phyloP scores from a whole-genome alignment of 768 basidiomycete species.

The Termitomyces sp. region DNA sequence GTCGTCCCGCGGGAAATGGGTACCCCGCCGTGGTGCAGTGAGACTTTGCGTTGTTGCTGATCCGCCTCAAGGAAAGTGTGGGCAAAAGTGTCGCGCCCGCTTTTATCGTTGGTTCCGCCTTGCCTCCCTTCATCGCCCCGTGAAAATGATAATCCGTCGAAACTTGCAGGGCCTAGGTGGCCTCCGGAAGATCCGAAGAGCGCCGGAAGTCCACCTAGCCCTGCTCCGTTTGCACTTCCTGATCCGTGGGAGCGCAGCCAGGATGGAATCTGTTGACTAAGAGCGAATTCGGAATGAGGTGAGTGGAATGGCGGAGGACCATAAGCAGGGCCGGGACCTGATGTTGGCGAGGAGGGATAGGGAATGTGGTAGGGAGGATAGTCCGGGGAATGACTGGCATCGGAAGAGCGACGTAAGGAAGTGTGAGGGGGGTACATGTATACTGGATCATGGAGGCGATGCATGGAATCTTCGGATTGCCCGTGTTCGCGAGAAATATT shows the following conservation, averaged over 20 bases:
- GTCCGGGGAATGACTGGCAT: not conserved
- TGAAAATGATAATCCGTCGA: slow-evolving; percentile 1
- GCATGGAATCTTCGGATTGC: slow-evolving; percentile 5
- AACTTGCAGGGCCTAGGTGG: not conserved
- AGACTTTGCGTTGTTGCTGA: slow-evolving; percentile 10
- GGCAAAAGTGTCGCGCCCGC: slow-evolving; percentile 18
- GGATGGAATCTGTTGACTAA: not conserved
- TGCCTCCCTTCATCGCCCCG: slow-evolving; percentile 5
- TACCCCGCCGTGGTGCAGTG: not conserved
- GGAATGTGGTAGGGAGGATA: slow-evolving; percentile 3
- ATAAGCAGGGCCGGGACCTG: not conserved
- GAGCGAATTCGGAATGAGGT: slow-evolving; percentile 2
- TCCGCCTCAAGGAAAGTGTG: slow-evolving; percentile 26
- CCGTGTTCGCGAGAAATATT: slow-evolving; percentile 5
- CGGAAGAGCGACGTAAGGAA: slow-evolving; percentile 1
- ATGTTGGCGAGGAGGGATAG: slow-evolving; percentile 5
- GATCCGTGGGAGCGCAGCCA: slow-evolving; percentile 3
- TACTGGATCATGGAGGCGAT: slow-evolving; percentile 1
- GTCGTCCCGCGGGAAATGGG: slow-evolving; percentile 3
- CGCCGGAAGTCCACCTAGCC: not conserved
- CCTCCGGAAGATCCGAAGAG: slow-evolving; percentile 2
- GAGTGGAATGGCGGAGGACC: not conserved
- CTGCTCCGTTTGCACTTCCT: not conserved
- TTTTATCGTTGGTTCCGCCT: slow-evolving; percentile 1
- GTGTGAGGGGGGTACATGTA: slow-evolving; percentile 7